Evolutionary conservation across 495 filamentous ascomycete genomes (phyloP).

Genomic region (Haplographium delicatum): DNA sequence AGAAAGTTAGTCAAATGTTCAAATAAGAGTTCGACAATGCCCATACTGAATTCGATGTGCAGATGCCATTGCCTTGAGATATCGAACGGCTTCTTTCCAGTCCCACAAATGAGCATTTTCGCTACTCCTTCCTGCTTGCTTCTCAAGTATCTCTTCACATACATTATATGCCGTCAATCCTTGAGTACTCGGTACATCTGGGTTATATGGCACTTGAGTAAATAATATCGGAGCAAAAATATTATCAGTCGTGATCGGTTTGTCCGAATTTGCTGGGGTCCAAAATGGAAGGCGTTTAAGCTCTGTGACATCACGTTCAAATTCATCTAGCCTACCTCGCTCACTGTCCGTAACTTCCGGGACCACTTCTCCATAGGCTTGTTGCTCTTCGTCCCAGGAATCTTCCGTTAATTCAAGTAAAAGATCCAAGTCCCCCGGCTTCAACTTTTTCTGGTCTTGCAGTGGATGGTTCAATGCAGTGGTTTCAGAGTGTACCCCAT

Average conservation of each 20-base stretch:
- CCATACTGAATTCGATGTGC: conserved; percentile 4
- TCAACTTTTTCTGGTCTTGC: background rate
- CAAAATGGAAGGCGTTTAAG: background rate
- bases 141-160: background rate
- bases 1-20: background rate
- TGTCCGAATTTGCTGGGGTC: background rate
- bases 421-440: conserved; percentile 2
- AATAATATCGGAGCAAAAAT: background rate
- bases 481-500: too few relatives aligned
- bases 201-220: background rate
- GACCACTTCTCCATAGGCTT: background rate
- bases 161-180: background rate
- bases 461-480: conserved; percentile 1
- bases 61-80: background rate
- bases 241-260: background rate
- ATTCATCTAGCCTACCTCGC: conserved; percentile 4
- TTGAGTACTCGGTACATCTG: background rate
- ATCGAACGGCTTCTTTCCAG: background rate
- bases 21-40: too few relatives aligned
- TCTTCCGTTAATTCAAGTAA: conserved; percentile 2
- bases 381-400: conserved; percentile 14
- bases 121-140: background rate
- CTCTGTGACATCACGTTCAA: conserved; percentile 12
- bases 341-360: background rate
- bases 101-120: background rate